Evolutionary conservation across 1,139 yeast species (phyloP).

Genomic region (Martiniozyma asiatica): DNA sequence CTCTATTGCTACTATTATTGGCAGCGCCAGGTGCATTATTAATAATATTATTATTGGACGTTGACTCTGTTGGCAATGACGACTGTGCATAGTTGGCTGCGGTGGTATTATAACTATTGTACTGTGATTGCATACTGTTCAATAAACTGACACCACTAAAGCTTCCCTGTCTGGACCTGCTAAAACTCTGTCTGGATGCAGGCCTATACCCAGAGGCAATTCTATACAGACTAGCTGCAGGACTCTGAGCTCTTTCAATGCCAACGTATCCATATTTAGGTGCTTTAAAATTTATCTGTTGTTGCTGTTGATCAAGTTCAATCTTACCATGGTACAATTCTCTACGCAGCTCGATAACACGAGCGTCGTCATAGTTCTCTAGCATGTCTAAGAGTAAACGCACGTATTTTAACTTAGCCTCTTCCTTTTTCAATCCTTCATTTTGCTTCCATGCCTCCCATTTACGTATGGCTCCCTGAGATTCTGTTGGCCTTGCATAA

Average conservation of each 20-base stretch:
- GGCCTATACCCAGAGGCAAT: conserved; percentile 20
- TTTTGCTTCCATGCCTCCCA: conserved; percentile 84
- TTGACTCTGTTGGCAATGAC: no score
- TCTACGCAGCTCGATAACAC: no score
- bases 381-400: conserved; percentile 50
- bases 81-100: no score
- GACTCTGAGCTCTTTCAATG: conserved; percentile 17
- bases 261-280: conserved; percentile 3
- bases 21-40: conserved; percentile 1
- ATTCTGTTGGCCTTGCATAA: conserved; percentile 58
- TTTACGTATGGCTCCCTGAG: conserved; percentile 56
- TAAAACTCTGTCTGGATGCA: conserved; percentile 16
- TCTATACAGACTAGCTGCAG: conserved; percentile 22
- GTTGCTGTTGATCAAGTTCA: conserved; percentile 36
- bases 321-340: no score
- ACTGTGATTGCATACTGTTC: not conserved
- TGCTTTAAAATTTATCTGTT: not conserved
- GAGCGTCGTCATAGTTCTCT: conserved; percentile 58
- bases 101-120: no score
- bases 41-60: no score
- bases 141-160: conserved; percentile 6
- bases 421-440: conserved; percentile 56
- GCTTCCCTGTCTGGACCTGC: conserved; percentile 11
- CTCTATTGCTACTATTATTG: not conserved
- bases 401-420: conserved; percentile 51